Evolutionary conservation across 1,139 yeast species (phyloP).

Genomic region (Saccharomyces pastorianus): DNA sequence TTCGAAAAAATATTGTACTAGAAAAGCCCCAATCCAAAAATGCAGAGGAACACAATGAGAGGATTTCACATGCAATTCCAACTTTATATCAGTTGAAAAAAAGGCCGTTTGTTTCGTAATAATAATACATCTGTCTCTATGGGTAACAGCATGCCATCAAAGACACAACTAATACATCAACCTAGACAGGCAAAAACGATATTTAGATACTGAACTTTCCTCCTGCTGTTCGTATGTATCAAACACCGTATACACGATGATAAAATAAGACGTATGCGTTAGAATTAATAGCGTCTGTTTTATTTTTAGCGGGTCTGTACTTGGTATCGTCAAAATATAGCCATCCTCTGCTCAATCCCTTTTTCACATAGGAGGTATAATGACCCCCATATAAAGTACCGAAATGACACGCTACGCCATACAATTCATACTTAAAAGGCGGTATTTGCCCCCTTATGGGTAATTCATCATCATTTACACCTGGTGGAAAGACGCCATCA

Average conservation of each 20-base stretch:
- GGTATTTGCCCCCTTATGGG: slow-evolving; percentile 71
- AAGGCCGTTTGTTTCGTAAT: neutral
- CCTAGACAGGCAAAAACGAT: too few species aligned
- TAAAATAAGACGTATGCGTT: slow-evolving; percentile 77
- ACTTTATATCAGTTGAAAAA: neutral
- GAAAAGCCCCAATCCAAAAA: neutral
- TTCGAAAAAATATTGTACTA: neutral
- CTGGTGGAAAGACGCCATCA: slow-evolving; percentile 34
- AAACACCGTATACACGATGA: slow-evolving; percentile 26
- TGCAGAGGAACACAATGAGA: neutral
- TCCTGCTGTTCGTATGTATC: neutral
- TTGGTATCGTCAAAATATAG: slow-evolving; percentile 30
- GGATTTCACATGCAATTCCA: neutral
- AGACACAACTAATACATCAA: too few species aligned
- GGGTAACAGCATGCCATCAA: neutral
- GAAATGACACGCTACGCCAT: slow-evolving; percentile 82
- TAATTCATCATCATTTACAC: slow-evolving; percentile 33
- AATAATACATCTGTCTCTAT: neutral
- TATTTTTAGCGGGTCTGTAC: slow-evolving; percentile 23
- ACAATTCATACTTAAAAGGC: slow-evolving; percentile 71
- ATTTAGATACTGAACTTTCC: neutral
- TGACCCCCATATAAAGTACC: slow-evolving; percentile 86
- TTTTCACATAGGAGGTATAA: slow-evolving; percentile 76
- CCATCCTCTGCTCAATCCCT: slow-evolving; percentile 41
- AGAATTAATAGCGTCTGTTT: slow-evolving; percentile 28